Conservation (phyloP, 768 basidiomycete species). For the Paxillus ammoniavirescens region DNA sequence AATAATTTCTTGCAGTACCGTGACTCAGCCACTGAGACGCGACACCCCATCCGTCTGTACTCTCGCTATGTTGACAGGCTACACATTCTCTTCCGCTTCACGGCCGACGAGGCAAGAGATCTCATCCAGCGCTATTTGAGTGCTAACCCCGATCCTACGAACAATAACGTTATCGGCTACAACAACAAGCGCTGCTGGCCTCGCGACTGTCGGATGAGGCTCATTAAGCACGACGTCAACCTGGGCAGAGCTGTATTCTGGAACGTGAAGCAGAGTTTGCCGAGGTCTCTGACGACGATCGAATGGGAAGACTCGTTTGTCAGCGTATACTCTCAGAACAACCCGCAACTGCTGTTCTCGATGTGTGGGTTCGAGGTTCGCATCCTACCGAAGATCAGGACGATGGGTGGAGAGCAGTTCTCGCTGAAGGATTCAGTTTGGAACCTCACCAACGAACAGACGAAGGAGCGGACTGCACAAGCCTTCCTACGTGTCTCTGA, state of each 20-base stretch:
- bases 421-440: constrained; percentile 95
- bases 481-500: constrained; percentile 98
- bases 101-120: constrained; percentile 94
- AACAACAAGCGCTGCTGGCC: constrained; percentile 99
- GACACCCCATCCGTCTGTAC: constrained; percentile 97
- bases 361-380: constrained; percentile 99
- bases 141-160: constrained; percentile 97
- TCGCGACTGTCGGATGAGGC: constrained; percentile 96
- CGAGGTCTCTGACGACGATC: constrained; percentile 94
- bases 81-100: constrained; percentile 97
- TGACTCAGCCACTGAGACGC: constrained; percentile 91
- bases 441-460: constrained; percentile 96
- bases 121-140: constrained; percentile 97
- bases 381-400: constrained; percentile 94
- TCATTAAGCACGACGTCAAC: constrained; percentile 99
- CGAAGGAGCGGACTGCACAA: constrained; percentile 96
- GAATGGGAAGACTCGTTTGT: constrained; percentile 99
- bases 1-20: constrained; percentile 99
- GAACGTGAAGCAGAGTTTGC: constrained; percentile 98
- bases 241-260: constrained; percentile 97
- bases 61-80: constrained; percentile 94
- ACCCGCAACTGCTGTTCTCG: constrained; percentile 95
- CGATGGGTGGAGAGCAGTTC: constrained; percentile 95
- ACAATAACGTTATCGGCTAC: constrained; percentile 98
- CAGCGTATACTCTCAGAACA: constrained; percentile 96